Evolutionary conservation across 1,284 basidiomycete genomes (phyloP), one percentile per base, ranked within the genome.

Genomic region (Melampsora larici-populina): DNA sequence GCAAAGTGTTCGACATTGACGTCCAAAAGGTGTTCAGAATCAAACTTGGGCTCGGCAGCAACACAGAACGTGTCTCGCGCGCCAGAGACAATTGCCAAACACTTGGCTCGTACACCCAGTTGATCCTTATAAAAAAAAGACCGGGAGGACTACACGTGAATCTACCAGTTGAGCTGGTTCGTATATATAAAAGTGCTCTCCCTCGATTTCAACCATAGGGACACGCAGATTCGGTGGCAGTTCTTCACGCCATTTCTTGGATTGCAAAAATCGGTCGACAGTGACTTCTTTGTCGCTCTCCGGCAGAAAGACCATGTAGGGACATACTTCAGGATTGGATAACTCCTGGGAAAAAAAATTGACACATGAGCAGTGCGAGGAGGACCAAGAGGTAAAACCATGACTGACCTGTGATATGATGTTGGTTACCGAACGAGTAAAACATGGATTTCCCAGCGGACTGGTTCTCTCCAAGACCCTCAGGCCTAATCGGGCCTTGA

Each of bases 241-340:
- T 4, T 60, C 48, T 13, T 46, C 46, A 21, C 55, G 49, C 70
- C 70, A 71, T 29, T 71, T 71, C 26, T 63, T 13, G 33, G 51
- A 71, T 71, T 71, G 55, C 3, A 24, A 71, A 29, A 62, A 33
- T 40, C 55, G 55, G 36, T 62, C 43, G 40, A 60, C n/a, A 17
- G 33, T 17, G 9, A 31, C n/a, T 11, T 21, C 26, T 13, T 62
- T 58, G 55, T 51, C 24, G 29, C 46, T 40, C 33, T 71, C 36
- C 13, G 64, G 64, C 13, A 31, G 15, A n/a, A 40, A 66, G 15
- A 40, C 64, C 1, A 66, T 31, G 15, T 40, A 1, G 13, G 64
- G 64, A 33, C 31, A n/a, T 9, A 43, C 36, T 15, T 33, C 18
- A 1, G 64, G 64, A 24, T 66, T 66, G 2, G 64, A 33, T 17